These are phyloP conservation scores for Ensete glaucum DNA, from an alignment of 176 grass and related monocot species.

Conservation along the genomic window DNA sequence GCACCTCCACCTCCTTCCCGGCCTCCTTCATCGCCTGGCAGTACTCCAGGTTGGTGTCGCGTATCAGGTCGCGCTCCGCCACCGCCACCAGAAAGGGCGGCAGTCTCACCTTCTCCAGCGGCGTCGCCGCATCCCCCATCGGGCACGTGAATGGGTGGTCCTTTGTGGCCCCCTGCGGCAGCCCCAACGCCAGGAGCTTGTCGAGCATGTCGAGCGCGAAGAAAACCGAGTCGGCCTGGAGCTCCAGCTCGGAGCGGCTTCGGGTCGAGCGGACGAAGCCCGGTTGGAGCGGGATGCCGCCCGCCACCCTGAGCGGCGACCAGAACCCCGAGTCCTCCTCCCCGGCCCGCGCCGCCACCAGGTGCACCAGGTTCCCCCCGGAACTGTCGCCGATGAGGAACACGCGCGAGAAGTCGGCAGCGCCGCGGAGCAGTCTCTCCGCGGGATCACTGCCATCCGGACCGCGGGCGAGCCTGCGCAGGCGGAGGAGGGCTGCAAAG, in stretches of 20 bases:
- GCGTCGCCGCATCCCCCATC: constrained; percentile 49
- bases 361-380: constrained; percentile 67
- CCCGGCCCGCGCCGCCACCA: constrained; percentile 25
- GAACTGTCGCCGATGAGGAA: constrained; percentile 87
- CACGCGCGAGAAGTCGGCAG: constrained; percentile 47
- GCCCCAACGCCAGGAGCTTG: constrained; percentile 47
- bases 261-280: constrained; percentile 60
- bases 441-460: constrained; percentile 3
- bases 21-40: constrained; percentile 46
- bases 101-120: constrained; percentile 42
- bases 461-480: constrained; percentile 22
- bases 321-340: constrained; percentile 12
- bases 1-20: constrained; percentile 67
- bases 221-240: constrained; percentile 48
- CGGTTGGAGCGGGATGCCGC: constrained; percentile 63
- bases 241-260: constrained; percentile 66
- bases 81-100: constrained; percentile 59
- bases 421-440: constrained; percentile 27
- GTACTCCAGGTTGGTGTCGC: constrained; percentile 81
- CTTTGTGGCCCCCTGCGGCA: constrained; percentile 61
- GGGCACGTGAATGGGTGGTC: constrained; percentile 77
- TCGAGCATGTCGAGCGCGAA: constrained; percentile 85
- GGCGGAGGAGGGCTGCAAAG: constrained; percentile 37
- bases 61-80: constrained; percentile 55
- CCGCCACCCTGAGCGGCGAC: constrained; percentile 47